Conservation (phyloP, 805 yeast species). For the Saturnispora zaruensis region DNA sequence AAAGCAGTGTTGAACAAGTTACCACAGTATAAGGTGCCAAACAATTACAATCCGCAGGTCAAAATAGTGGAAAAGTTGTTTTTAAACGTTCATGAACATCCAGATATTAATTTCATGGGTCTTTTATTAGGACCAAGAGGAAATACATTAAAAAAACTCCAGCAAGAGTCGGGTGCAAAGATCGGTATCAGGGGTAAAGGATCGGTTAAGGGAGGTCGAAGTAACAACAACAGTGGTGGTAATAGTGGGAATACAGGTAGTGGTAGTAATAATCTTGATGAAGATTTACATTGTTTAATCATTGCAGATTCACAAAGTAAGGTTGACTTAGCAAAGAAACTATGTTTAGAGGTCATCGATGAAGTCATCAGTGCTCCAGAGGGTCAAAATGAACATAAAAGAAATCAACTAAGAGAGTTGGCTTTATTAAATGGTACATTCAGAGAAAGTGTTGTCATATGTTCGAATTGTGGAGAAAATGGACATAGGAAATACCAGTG, state of each 20-base stretch:
- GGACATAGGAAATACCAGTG: conserved; percentile 63
- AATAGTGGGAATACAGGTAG: conserved; percentile 34
- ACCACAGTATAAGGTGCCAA: conserved; percentile 75
- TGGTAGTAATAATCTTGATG: conserved; percentile 50
- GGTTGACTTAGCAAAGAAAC: conserved; percentile 62
- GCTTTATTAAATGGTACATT: conserved; percentile 93
- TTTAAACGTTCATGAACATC: conserved; percentile 79
- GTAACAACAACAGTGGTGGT: conserved; percentile 38
- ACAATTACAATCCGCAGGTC: conserved; percentile 48
- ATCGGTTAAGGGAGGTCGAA: conserved; percentile 78
- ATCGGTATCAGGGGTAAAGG: conserved; percentile 94
- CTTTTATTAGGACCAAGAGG: conserved; percentile 93
- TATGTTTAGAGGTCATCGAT: conserved; percentile 67
- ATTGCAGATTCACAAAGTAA: conserved; percentile 76
- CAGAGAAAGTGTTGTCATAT: conserved; percentile 59
- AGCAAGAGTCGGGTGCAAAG: conserved; percentile 78
- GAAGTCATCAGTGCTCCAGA: conserved; percentile 85
- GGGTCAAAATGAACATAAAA: conserved; percentile 84
- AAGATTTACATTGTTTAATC: conserved; percentile 81
- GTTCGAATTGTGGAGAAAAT: conserved; percentile 54
- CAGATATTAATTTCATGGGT: conserved; percentile 90
- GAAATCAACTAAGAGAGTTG: conserved; percentile 83
- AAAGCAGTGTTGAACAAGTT: conserved; percentile 62
- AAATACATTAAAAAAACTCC: conserved; percentile 71
- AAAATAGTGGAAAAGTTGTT: conserved; percentile 73